Evolutionary conservation across 2,329 filamentous ascomycete species (phyloP), one percentile per base, ranked within the genome.

Genomic region (Furcasterigmium furcatum): DNA sequence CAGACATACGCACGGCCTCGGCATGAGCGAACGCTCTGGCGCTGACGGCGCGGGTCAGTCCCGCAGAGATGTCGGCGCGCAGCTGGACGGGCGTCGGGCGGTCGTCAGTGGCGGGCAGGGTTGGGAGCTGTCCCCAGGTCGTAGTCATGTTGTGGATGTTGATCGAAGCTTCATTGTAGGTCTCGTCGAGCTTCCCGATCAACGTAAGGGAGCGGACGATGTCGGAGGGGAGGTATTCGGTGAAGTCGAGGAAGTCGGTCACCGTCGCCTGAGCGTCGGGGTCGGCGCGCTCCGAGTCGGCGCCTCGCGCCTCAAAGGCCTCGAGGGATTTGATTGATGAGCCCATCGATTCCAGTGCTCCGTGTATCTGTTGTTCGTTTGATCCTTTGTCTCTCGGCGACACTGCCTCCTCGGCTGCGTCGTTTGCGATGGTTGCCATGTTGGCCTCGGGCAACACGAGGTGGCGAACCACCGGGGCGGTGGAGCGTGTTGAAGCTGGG

Each of bases 231-330:
- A 87, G 74, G 62, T 86, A 84, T 61, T 87, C 84, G 54, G 81
- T 85, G 53, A 82, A 83, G 59, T 86, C 82, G 60, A 86, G 77
- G 58, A 85, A 86, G 62, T 86, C 82, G 48, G 80, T 84, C 16
- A 85, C 77, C n/a, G 82, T 85, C 7, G 83, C 81, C 55, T 85
- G 81, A 21, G 80, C 80, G 67, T 87, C 83, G 6, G 82, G 82
- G 52, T 86, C 82, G 44, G 74, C 72, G 53, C 77, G 77, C 59
- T 76, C 67, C n/a, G 12, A 7, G 12, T 27, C 24, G 24, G 24
- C 24, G 24, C 24, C n/a, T n/a, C n/a, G 24, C 7, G 7, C 24
- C 12, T 27, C 24, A 12, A 27, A 27, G 12, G 24, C 19, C 47
- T 71, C 69, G 50, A 79, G 68, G 2, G 72, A 63, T 46, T 65